A percentile compares a stretch with the other conserved stretches of the same genome.
phyloP scores from a whole-genome alignment of 2,329 filamentous ascomycete genomes.

The Aspergillus sergii region DNA sequence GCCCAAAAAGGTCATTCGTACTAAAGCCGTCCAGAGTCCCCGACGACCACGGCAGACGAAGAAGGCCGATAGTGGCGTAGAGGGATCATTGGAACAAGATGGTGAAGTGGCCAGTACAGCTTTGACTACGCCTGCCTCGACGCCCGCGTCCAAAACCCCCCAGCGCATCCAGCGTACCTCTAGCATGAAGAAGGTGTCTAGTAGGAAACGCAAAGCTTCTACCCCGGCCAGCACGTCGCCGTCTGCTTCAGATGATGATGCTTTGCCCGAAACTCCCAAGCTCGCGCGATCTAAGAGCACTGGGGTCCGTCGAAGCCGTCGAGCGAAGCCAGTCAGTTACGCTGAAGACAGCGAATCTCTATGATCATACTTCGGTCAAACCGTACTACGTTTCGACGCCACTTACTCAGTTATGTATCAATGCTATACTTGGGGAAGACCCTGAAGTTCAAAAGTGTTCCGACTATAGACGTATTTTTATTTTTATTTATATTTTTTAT shows the following conservation, averaged over 20 bases:
- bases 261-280: slow-evolving; percentile 11
- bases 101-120: slow-evolving; percentile 11
- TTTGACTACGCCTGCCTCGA: slow-evolving; percentile 19
- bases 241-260: slow-evolving; percentile 30
- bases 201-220: slow-evolving; percentile 35
- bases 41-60: slow-evolving; percentile 20
- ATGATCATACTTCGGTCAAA: neutral
- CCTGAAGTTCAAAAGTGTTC: neutral
- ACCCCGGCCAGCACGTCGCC: slow-evolving; percentile 25
- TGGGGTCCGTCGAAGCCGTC: slow-evolving; percentile 31
- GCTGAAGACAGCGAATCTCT: slow-evolving; percentile 34
- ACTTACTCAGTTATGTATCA: neutral
- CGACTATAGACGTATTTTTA: neutral
- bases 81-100: slow-evolving; percentile 1
- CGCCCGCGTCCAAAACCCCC: slow-evolving; percentile 13
- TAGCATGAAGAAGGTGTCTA: slow-evolving; percentile 21
- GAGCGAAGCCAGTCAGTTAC: slow-evolving; percentile 39
- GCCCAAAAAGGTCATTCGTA: slow-evolving; percentile 65
- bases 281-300: slow-evolving; percentile 11
- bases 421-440: neutral
- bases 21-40: slow-evolving; percentile 25
- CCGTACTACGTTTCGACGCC: neutral
- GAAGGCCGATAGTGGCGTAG: slow-evolving; percentile 17
- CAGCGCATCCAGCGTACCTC: slow-evolving; percentile 12
- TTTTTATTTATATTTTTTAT: neutral